A percentile compares a stretch with the other conserved stretches of the same genome.
phyloP scores from a whole-genome alignment of 805 yeast genomes.

The Komagataella populi region DNA sequence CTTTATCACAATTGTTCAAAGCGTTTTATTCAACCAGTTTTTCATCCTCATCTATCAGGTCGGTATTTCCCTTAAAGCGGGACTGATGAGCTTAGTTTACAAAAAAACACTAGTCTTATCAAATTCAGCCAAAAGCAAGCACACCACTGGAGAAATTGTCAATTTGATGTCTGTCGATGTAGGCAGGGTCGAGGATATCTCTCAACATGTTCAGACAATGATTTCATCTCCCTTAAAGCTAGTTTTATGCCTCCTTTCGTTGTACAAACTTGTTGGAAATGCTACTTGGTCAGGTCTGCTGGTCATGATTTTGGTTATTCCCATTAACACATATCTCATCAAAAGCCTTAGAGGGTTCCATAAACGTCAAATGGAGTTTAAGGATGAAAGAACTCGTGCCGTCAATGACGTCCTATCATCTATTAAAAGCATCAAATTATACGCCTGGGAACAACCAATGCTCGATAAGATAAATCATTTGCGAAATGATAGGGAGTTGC shows the following conservation, averaged over 20 bases:
- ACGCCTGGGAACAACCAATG: conserved; percentile 63
- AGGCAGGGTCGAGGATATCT: conserved; percentile 42
- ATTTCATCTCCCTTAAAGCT: conserved; percentile 48
- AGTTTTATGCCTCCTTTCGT: conserved; percentile 35
- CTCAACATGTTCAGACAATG: conserved; percentile 37
- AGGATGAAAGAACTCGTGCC: conserved; percentile 44
- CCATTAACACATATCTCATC: conserved; percentile 37
- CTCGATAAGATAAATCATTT: conserved; percentile 32
- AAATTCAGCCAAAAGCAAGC: conserved; percentile 42
- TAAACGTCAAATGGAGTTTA: conserved; percentile 45
- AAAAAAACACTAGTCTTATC: conserved; percentile 61
- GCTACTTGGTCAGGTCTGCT: conserved; percentile 46
- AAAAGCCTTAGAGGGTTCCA: conserved; percentile 29
- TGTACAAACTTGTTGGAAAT: conserved; percentile 41
- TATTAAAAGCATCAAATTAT: conserved; percentile 52
- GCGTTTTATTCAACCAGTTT: conserved; percentile 57
- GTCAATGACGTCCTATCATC: conserved; percentile 47
- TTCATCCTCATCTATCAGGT: conserved; percentile 42
- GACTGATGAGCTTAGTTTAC: conserved; percentile 55
- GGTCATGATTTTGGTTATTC: conserved; percentile 41
- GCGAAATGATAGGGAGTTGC: conserved; percentile 46
- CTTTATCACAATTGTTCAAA: conserved; percentile 40
- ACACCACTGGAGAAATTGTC: conserved; percentile 68
- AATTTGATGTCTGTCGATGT: conserved; percentile 73
- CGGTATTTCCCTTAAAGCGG: conserved; percentile 51